Percentiles rank a stretch among this genome's conserved stretches.
Conservation (phyloP, 2,329 filamentous ascomycete genomes). For the Ophiocordyceps sinensis region DNA sequence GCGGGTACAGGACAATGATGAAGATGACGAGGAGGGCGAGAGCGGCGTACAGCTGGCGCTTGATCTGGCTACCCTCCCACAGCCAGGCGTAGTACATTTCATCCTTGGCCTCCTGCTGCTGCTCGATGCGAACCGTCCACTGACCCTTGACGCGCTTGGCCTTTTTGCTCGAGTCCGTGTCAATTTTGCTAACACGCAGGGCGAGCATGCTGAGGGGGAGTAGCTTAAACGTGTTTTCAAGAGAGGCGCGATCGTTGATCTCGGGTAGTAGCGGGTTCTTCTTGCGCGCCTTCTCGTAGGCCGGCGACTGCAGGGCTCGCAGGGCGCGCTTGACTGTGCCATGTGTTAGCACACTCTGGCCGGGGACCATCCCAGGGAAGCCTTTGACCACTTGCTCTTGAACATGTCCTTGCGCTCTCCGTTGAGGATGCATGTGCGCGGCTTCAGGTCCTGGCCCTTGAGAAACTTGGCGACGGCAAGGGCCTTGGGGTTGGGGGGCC, state of each 20-base stretch:
- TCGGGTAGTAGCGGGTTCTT: slow-evolving; percentile 84
- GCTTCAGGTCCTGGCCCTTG: slow-evolving; percentile 70
- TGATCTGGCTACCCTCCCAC: slow-evolving; percentile 87
- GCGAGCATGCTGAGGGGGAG: slow-evolving; percentile 90
- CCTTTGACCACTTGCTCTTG: slow-evolving; percentile 45
- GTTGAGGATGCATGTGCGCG: slow-evolving; percentile 80
- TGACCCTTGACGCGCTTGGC: slow-evolving; percentile 86
- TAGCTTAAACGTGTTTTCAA: slow-evolving; percentile 89
- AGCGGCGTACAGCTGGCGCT: slow-evolving; percentile 79
- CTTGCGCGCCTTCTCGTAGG: slow-evolving; percentile 75
- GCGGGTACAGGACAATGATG: slow-evolving; percentile 80
- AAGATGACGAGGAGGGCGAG: slow-evolving; percentile 76
- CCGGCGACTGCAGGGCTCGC: slow-evolving; percentile 74
- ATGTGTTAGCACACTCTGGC: background rate
- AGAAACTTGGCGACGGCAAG: slow-evolving; percentile 84
- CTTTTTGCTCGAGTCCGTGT: slow-evolving; percentile 59
- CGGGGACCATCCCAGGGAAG: background rate
- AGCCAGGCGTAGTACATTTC: slow-evolving; percentile 95
- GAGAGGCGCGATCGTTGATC: slow-evolving; percentile 74
- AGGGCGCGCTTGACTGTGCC: slow-evolving; percentile 85
- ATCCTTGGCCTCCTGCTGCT: slow-evolving; percentile 78
- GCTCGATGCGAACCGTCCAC: slow-evolving; percentile 92
- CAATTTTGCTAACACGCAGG: slow-evolving; percentile 68
- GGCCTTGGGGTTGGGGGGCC: slow-evolving; percentile 77
- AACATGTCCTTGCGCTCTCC: slow-evolving; percentile 99